A percentile compares a stretch with the other conserved stretches of the same genome.
Conservation (phyloP, 108 stramenopile genomes). For the Cyclostephanos invisitatus region DNA sequence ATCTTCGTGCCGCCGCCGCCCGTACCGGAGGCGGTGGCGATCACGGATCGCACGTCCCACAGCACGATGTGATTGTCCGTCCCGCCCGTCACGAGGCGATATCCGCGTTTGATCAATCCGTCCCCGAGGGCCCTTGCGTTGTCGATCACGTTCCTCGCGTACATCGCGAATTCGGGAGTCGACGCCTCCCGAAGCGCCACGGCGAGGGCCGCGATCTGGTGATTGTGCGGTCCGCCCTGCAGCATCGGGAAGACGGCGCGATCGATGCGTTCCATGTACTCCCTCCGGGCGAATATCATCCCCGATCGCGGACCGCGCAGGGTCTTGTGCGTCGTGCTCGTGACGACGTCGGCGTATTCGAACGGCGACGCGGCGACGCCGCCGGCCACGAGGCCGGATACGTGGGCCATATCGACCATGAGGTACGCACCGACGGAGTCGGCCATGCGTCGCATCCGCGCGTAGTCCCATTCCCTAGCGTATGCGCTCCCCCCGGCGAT, state of each 20-base stretch:
- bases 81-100: constrained; percentile 95
- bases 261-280: constrained; percentile 93
- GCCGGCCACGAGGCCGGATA: constrained; percentile 97
- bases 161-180: constrained; percentile 87
- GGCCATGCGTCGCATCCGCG: constrained; percentile 93
- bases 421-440: constrained; percentile 95
- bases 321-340: constrained; percentile 99
- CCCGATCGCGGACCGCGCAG: constrained; percentile 98
- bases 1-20: constrained; percentile 37
- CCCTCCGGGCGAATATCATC: constrained; percentile 95
- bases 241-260: constrained; percentile 98
- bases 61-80: constrained; percentile 99
- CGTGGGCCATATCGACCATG: constrained; percentile 99
- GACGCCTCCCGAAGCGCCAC: constrained; percentile 96
- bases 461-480: constrained; percentile 99
- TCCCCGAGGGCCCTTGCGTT: constrained; percentile 93
- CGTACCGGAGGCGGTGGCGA: constrained; percentile 32
- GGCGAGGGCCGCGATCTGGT: constrained; percentile 96
- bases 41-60: constrained; percentile 95
- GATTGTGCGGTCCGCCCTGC: constrained; percentile 99
- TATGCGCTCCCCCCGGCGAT: constrained; percentile 99
- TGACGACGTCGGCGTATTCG: constrained; percentile 97
- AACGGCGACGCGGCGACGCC: constrained; percentile 91
- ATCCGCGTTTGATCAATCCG: constrained; percentile 79
- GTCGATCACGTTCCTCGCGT: constrained; percentile 80